A percentile compares a stretch with the other conserved stretches of the same genome.
Conservation (phyloP, 805 yeast genomes). For the Maudiozyma turicensis region DNA sequence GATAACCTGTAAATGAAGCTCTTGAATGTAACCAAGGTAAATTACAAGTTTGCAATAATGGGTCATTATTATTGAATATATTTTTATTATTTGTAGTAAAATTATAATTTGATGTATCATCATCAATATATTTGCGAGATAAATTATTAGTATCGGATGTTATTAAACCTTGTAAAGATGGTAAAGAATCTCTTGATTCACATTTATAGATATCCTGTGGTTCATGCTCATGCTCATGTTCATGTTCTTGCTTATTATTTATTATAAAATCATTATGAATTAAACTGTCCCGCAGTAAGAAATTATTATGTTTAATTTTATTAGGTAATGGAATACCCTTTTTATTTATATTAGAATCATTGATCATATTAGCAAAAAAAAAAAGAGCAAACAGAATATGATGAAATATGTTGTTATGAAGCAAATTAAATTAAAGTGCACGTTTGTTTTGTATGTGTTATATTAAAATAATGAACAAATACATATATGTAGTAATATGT, state of each 20-base stretch:
- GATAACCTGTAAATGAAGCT: slow-evolving; percentile 28
- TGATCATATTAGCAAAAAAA: no score
- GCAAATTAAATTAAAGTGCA: no score
- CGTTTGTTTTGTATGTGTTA: no score
- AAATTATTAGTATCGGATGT: background rate
- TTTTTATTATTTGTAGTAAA: background rate
- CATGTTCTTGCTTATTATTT: no score
- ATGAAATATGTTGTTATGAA: no score
- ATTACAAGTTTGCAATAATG: background rate
- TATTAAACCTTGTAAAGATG: slow-evolving; percentile 11
- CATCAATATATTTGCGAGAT: slow-evolving; percentile 8
- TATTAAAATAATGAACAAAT: no score
- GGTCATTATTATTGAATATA: background rate
- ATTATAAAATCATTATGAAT: background rate
- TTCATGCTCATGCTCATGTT: no score
- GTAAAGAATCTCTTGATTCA: slow-evolving; percentile 18
- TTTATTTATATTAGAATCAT: no score
- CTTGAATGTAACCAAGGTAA: slow-evolving; percentile 22
- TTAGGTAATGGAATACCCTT: no score
- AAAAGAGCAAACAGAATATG: no score
- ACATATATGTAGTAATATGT: no score
- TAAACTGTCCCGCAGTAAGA: background rate
- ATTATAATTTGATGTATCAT: slow-evolving; percentile 8
- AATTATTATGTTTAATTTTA: no score
- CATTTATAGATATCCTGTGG: slow-evolving; percentile 10